These are phyloP conservation scores for Rhizopogon sp. DNA, from an alignment of 768 basidiomycete species.

Conservation along the genomic window DNA sequence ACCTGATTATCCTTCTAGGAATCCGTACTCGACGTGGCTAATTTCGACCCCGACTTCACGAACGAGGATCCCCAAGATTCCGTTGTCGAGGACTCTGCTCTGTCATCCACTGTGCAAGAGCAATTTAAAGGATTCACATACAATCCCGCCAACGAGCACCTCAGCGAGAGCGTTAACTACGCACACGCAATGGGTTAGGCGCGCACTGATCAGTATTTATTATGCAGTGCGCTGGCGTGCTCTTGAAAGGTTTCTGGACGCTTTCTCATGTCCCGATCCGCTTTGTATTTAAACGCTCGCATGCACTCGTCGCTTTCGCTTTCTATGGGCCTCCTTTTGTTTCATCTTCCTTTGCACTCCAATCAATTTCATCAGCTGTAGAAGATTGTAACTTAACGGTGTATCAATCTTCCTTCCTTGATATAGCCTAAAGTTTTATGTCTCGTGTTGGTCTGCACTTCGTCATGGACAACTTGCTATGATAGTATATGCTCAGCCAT, in stretches of 20 bases:
- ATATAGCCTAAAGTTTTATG: background rate
- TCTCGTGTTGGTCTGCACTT: background rate
- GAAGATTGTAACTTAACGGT: background rate
- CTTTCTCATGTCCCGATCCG: background rate
- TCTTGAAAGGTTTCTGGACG: background rate
- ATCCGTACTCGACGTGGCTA: conserved; percentile 89
- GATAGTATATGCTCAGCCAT: background rate
- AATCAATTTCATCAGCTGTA: background rate
- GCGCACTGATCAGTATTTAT: background rate
- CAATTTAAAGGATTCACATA: conserved; percentile 92
- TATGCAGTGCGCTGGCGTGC: background rate
- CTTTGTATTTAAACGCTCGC: conserved; percentile 2
- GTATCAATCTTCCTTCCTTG: background rate
- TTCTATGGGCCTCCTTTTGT: background rate
- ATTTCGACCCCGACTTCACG: conserved; percentile 98
- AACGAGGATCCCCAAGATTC: conserved; percentile 93
- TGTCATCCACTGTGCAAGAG: conserved; percentile 96
- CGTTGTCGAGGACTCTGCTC: conserved; percentile 87
- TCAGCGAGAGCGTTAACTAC: conserved; percentile 80
- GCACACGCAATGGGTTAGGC: conserved; percentile 28
- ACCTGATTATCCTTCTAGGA: conserved; percentile 41
- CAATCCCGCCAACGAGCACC: conserved; percentile 78
- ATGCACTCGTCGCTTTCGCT: background rate
- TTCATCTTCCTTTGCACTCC: too few species aligned
- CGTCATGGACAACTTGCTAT: background rate